A percentile compares a stretch with the other conserved stretches of the same genome.
Evolutionary conservation across 2,329 filamentous ascomycete species (phyloP).

Genomic region (Pseudopyricularia javanii): DNA sequence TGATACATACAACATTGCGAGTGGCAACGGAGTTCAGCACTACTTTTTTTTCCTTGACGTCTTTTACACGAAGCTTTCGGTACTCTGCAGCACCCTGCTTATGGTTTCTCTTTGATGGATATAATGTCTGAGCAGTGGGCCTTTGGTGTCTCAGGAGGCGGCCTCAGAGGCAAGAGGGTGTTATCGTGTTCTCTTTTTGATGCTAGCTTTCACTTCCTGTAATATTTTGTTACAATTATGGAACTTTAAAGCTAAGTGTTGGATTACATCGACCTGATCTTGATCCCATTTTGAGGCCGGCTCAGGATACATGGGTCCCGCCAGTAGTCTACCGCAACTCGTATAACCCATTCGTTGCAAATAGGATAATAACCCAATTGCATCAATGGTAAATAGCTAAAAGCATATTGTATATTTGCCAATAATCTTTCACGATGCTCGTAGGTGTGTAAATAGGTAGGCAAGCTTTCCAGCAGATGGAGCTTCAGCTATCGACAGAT

Average conservation of each 20-base stretch:
- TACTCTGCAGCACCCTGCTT: neutral
- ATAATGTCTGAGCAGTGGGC: neutral
- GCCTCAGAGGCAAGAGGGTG: neutral
- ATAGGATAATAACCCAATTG: too few relatives aligned
- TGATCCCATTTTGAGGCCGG: neutral
- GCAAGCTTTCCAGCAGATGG: too few relatives aligned
- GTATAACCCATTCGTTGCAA: too few relatives aligned
- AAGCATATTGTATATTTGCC: too few relatives aligned
- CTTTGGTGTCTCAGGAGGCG: neutral
- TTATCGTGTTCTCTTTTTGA: too few relatives aligned
- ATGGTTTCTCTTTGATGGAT: neutral
- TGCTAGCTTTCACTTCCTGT: neutral
- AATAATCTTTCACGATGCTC: too few relatives aligned
- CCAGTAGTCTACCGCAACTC: too few relatives aligned
- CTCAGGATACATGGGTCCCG: too few relatives aligned
- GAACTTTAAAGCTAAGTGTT: neutral
- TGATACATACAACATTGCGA: slow-evolving; percentile 1
- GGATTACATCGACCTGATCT: neutral
- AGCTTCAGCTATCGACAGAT: too few relatives aligned
- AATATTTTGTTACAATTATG: neutral
- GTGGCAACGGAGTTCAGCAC: neutral
- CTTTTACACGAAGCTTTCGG: neutral
- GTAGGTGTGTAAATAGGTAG: too few relatives aligned
- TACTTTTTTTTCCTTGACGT: neutral
- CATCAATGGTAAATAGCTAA: too few relatives aligned